Evolutionary conservation across 495 filamentous ascomycete genomes (phyloP), one percentile per base, ranked within the genome.

Genomic region (Monascus purpureus): DNA sequence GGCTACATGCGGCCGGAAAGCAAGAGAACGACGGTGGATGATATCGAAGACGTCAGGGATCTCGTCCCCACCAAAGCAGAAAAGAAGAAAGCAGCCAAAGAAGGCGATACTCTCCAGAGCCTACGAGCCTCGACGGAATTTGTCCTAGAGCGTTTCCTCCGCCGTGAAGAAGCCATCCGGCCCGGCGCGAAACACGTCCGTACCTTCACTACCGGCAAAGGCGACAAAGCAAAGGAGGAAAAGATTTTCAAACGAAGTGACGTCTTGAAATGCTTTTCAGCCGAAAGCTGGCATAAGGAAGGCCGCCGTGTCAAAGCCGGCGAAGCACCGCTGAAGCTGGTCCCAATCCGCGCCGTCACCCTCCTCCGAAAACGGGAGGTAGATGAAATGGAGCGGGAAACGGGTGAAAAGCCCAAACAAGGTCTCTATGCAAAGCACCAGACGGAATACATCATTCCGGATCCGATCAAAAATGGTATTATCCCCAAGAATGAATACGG

Each of bases 251-350:
- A 63, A 7, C 79, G 87, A 20, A 68, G 67, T 23, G 87, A 95
- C 42, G 73, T 99, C 3, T 71, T 83, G 3, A 58, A 72, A 36
- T 93, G 92, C 49, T 82, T 90, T 45, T 85, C 78, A n/a, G 77
- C 78, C 11, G 90, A 99, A 45, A 92, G 80, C 28, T 96, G 92
- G 92, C 92, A 94, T 46, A 93, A 93, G 47, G 92, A 96, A 68
- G 90, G 90, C 14, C 74, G 87, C 1, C 75, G 71, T 19, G 67
- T 92, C 8, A 70, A 66, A 8, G 46, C 61, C 0, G 83, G 82
- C 13, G 70, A 77, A 36, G 58, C 75, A 20, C 80, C 88, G 0
- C 58, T 94, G 25, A 99, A 99, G 47, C 67, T 65, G 22, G 90
- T 94, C 0, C 83, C 87, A 7, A 82, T 88, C 46, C 79, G 90